Percentiles rank a stretch among this genome's conserved stretches.
phyloP scores from a whole-genome alignment of 208 protist genomes.

The Crithidia thermophila region DNA sequence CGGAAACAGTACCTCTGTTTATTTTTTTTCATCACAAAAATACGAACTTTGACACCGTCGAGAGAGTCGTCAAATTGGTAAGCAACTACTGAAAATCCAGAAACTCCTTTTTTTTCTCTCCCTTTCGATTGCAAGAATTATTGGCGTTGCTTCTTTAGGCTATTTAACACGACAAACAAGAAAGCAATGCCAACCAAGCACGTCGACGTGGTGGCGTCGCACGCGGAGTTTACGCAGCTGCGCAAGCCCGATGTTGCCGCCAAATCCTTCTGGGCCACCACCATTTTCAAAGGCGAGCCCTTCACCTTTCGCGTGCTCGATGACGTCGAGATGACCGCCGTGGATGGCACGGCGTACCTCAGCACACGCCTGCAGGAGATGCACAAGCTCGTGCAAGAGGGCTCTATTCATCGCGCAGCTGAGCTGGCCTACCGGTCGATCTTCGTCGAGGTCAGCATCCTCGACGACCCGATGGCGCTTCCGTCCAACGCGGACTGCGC shows the following conservation, averaged over 20 bases:
- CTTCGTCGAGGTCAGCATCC: constrained; percentile 61
- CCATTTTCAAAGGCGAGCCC: constrained; percentile 23
- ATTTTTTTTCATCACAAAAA: neutral
- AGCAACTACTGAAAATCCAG: no score
- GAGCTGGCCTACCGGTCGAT: constrained; percentile 52
- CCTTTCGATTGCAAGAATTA: no score
- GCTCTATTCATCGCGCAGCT: constrained; percentile 21
- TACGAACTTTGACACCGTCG: no score
- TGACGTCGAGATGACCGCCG: constrained; percentile 18
- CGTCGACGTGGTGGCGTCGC: neutral
- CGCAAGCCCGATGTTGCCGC: constrained; percentile 25
- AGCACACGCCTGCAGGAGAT: constrained; percentile 14
- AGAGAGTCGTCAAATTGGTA: no score
- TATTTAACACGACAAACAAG: constrained; percentile 2
- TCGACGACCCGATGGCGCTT: constrained; percentile 50
- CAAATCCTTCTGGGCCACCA: constrained; percentile 43
- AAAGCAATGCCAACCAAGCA: constrained; percentile 4
- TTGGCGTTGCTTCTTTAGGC: neutral
- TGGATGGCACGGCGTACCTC: constrained; percentile 29
- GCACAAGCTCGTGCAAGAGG: constrained; percentile 25
- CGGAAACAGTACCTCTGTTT: no score
- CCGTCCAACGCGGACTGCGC: constrained; percentile 41
- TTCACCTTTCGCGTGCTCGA: constrained; percentile 51
- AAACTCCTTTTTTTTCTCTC: no score
- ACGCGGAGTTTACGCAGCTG: constrained; percentile 28